Base-by-base conservation (phyloP, 1,284 basidiomycete genomes). In the Ganoderma boninense region DNA sequence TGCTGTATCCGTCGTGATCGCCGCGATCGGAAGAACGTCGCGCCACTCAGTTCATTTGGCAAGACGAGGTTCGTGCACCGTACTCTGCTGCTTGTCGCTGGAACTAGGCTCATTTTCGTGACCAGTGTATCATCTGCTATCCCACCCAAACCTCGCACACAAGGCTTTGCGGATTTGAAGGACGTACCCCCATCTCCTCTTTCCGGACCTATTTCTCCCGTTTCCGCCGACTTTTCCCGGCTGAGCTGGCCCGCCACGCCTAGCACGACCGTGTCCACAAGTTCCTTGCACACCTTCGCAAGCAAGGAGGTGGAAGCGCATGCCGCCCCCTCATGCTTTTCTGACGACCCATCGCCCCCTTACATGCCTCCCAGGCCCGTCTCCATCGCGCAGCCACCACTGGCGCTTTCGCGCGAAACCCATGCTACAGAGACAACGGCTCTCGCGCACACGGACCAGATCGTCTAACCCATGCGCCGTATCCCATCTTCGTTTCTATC, bases 281-380 rank as follows among this genome's bases (percentile, higher is more conserved):
- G 29, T 32, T 32, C 29, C 4, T 32, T 32, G 29, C 29, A 32
- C 29, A 32, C 29, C 29, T 32, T 32, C 29, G 29, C 29, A 32
- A 32, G 29, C 29, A 32, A 32, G 29, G 29, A 32, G 29, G 29
- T 32, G 29, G 29, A 32, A 32, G 29, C 29, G 29, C 29, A 32
- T 32, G 29, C 4, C 29, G 29, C 29, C 29, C 29, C 29, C 29
- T 32, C 29, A 32, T 32, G 29, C 29, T 4, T 90, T 11, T 83
- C 87, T 0, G 13, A 72, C 77, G 14, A 67, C 80, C 4, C 86
- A 84, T 46, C 68, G 84, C 14, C 0, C 81, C 5, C 79, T 75
- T 71, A 80, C 79, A 43, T 43, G 16, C 42, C 42, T 43, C 42
- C 42, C 16, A 43, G 42, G 2, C 29, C 29, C 29, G 29, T 4